Conservation (phyloP, 1,284 basidiomycete species). For the Irpex rosettiformis region DNA sequence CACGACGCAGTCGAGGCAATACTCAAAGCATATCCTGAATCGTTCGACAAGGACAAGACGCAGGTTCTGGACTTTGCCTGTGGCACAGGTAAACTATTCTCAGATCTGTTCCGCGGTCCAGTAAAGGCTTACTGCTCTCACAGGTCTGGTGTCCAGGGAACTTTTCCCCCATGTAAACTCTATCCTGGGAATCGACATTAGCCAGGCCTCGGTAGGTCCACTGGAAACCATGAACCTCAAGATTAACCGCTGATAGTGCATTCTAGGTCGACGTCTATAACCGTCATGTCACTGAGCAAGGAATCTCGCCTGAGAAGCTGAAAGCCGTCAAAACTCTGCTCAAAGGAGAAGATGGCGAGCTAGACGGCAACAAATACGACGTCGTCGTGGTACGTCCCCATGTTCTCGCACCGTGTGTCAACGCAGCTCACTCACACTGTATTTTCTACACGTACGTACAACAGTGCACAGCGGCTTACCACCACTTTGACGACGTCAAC, state of each 20-base stretch:
- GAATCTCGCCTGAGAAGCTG: slow-evolving; percentile 57
- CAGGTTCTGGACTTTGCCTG: slow-evolving; percentile 69
- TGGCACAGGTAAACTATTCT: slow-evolving; percentile 47
- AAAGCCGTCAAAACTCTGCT: slow-evolving; percentile 50
- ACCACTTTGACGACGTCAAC: slow-evolving; percentile 56
- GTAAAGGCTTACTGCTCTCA: too few relatives aligned
- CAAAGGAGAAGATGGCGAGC: slow-evolving; percentile 39
- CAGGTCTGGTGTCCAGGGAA: slow-evolving; percentile 55
- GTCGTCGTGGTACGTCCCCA: slow-evolving; percentile 47
- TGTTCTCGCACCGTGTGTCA: slow-evolving; percentile 2
- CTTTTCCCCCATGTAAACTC: slow-evolving; percentile 51
- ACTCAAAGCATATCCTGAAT: slow-evolving; percentile 34
- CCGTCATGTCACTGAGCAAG: slow-evolving; percentile 48
- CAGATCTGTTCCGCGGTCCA: not conserved
- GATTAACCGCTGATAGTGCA: not conserved
- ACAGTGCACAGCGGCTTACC: slow-evolving; percentile 67
- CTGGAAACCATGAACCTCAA: too few relatives aligned
- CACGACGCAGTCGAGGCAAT: slow-evolving; percentile 40
- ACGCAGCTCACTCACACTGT: not conserved
- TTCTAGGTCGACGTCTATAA: slow-evolving; percentile 55
- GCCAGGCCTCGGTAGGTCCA: slow-evolving; percentile 40
- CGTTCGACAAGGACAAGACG: slow-evolving; percentile 54
- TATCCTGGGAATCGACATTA: slow-evolving; percentile 70
- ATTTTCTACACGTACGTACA: too few relatives aligned
- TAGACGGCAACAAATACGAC: slow-evolving; percentile 56